Evolutionary conservation across 352 stramenopile species (phyloP), one percentile per base, ranked within the genome.

Genomic region (Phytopythium montanum): DNA sequence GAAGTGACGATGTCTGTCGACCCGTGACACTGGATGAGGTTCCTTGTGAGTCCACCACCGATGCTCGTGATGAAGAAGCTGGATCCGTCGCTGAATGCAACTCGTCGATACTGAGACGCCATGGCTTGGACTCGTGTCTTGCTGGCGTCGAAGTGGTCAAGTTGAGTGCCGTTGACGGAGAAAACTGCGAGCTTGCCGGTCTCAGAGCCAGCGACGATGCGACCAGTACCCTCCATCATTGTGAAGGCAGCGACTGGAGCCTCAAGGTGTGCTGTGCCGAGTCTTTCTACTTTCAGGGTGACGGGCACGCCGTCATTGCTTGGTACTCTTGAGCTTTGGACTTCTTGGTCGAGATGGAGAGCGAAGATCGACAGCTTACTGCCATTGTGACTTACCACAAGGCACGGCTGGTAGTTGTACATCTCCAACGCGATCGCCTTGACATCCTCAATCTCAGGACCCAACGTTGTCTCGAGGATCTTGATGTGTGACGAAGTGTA

Each of bases 21-120:
- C 12, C 34, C 38, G 21, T 18, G 33, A 25, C 52, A 58, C 9
- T 7, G 13, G 52, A 58, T 38, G 29, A 42, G 4, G 19, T 9
- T 58, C n/a, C 34, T n/a, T 12, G 23, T 14, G 36, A 33, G 3
- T 19, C 52, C 18, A 5, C 34, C 39, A 5, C 34, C 52, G 31
- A 49, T 4, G 19, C 38, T 36, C 1, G 76, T 65, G 1, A 88
- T 10, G 4, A 79, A 45, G 5, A 69, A 46, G 7, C 56, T 53
- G 2, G 68, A 72, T 7, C 56, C 64, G 50, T 79, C 76, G 12
- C 45, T 73, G 38, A 90, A 81, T 6, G 69, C 80, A 0, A 88
- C 16, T 0, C 36, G 36, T 8, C 38, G 52, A 3, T 58, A 23
- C 19, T 36, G 34, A 10, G 65, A 72, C n/a, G 69, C 68, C 34